Evolutionary conservation across 257 asterid species (phyloP), one percentile per base, ranked within the genome.

Genomic region (Salvia splendens): DNA sequence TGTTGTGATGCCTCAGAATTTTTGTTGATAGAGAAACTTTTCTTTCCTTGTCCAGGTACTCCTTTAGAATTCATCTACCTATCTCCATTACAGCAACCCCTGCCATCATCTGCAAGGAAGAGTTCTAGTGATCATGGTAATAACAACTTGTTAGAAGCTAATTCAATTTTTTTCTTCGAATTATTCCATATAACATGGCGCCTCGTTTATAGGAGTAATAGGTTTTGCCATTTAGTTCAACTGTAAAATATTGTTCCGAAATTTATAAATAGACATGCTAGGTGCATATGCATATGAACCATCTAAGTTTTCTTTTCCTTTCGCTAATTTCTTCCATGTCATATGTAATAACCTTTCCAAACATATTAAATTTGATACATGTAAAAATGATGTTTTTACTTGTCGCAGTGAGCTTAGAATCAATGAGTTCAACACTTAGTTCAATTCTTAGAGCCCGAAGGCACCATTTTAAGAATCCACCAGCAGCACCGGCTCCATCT

Each of bases 401-500:
- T 52, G 70, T 74, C 67, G 73, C 89, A 87, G 97, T 77, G 69
- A 82, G 80, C 38, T 35, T 74, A 72, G 65, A 64, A 65, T 68
- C 88, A 89, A 95, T 74, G 66, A 83, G 80, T 42, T 76, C 76
- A 69, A 67, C 89, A 16, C 52, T 78, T 57, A 68, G 69, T 24
- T 64, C 86, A 88, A 50, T 72, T 73, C 49, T 47, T 74, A 53
- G 63, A 76, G 73, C 71, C 30, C 70, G 66, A 47, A 75, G 81
- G 77, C 75, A 28, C 68, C 83, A 35, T 73, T 64, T 73, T 72
- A 83, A 73, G 63, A 64, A 70, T 69, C 79, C 71, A 48, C 70
- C 82, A 40, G 67, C 75, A 68, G 93, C 81, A 64, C 89, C 89
- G 4, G 85, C 89, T 67, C 84, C 83, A 61, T 66, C 94, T 68